Conservation (phyloP, 2,329 filamentous ascomycete species). For the Davidsoniella neocaledoniae region DNA sequence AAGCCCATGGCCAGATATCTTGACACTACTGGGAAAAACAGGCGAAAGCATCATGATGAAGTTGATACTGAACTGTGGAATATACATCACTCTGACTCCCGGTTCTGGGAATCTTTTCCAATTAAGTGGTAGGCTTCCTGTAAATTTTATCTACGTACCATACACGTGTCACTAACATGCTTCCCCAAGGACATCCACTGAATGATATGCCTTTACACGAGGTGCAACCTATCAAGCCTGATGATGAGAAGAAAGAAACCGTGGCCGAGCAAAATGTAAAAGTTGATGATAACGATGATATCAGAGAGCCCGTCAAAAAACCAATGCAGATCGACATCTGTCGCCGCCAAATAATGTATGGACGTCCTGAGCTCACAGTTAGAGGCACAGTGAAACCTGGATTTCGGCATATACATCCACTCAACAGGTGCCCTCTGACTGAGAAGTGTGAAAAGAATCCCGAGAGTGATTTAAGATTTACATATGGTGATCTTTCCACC, state of each 20-base stretch:
- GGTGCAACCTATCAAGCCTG: neutral
- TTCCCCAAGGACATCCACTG: conserved; percentile 29
- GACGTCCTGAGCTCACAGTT: conserved; percentile 52
- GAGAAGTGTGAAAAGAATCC: neutral
- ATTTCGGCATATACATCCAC: conserved; percentile 37
- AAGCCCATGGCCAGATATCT: conserved; percentile 57
- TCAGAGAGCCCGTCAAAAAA: conserved; percentile 13
- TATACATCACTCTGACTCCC: conserved; percentile 49
- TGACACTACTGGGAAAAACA: conserved; percentile 55
- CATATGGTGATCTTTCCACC: conserved; percentile 27
- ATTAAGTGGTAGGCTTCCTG: conserved; percentile 45
- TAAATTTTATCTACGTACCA: neutral
- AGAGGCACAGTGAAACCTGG: conserved; percentile 55
- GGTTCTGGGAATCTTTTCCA: conserved; percentile 56
- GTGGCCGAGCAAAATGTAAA: neutral
- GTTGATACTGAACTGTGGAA: conserved; percentile 57
- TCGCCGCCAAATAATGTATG: conserved; percentile 74
- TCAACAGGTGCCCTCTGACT: conserved; percentile 9
- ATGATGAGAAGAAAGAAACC: neutral
- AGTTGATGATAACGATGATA: neutral
- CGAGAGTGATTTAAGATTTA: neutral
- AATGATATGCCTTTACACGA: conserved; percentile 24
- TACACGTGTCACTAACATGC: too few species aligned
- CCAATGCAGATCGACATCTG: conserved; percentile 55
- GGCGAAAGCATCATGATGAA: conserved; percentile 65